These are phyloP conservation scores for Hylodesmum podocarpum DNA, from an alignment of 306 rosid genomes.

Conservation along the genomic window DNA sequence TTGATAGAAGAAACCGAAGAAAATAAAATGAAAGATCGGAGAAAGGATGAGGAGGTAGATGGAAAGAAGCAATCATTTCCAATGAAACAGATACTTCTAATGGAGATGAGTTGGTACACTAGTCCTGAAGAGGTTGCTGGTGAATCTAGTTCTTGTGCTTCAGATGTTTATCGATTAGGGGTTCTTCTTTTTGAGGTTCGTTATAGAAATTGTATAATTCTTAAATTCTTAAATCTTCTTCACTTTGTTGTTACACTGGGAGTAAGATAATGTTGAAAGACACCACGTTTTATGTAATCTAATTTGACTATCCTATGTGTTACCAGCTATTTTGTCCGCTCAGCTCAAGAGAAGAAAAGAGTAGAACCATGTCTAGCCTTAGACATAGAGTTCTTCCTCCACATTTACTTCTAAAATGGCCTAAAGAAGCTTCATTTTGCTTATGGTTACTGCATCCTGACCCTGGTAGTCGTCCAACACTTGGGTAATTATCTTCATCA, in stretches of 20 bases:
- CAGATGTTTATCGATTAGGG: slow-evolving; percentile 84
- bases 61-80: slow-evolving; percentile 83
- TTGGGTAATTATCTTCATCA: slow-evolving; percentile 54
- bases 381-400: slow-evolving; percentile 99
- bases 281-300: slow-evolving; percentile 30
- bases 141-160: slow-evolving; percentile 71
- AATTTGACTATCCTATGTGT: slow-evolving; percentile 42
- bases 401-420: slow-evolving; percentile 93
- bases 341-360: slow-evolving; percentile 84
- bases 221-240: slow-evolving; percentile 24
- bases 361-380: slow-evolving; percentile 85
- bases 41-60: slow-evolving; percentile 61
- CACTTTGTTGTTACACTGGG: slow-evolving; percentile 5
- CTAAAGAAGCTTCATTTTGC: slow-evolving; percentile 97
- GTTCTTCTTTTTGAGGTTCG: slow-evolving; percentile 92
- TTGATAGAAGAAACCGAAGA: slow-evolving; percentile 70
- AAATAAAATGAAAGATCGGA: slow-evolving; percentile 56
- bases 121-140: slow-evolving; percentile 85
- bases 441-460: slow-evolving; percentile 95
- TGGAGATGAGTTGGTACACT: slow-evolving; percentile 90
- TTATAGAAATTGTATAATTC: slow-evolving; percentile 13
- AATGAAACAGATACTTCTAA: slow-evolving; percentile 77
- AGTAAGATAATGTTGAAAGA: slow-evolving; percentile 14
- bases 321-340: slow-evolving; percentile 88
- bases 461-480: slow-evolving; percentile 78